Base-by-base conservation (phyloP, 75 land plant species). In the Picea sitchensis region DNA sequence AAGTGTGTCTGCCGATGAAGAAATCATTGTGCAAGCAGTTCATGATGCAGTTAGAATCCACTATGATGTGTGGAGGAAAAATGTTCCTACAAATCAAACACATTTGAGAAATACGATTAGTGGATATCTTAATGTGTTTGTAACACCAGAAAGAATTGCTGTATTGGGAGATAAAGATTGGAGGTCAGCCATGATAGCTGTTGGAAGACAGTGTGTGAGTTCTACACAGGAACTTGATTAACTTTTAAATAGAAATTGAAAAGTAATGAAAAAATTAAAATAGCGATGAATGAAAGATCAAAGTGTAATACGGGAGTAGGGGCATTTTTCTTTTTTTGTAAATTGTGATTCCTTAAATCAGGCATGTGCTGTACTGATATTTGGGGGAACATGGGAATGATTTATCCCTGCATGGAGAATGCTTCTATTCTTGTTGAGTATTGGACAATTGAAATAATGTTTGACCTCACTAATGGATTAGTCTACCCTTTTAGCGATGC, bases 101-200 rank as follows among this genome's bases (percentile, higher is more conserved):
- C 7, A 59, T 26, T 76, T 61, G 65, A 76, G 60, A 30, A 21
- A 31, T 26, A 26, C 0, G 3, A 8, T 18, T 41, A 56, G 77
- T 57, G 60, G 20, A 76, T 23, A 54, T 57, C 80, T 89, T 64
- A 26, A 78, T 13, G 75, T 87, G 67, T 77, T 63, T 11, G 71
- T 86, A 78, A 81, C 82, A 59, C 98, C 98, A 58, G 98, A 94
- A 84, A 87, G 98, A 82, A 88, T 91, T 84, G 93, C 92, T 47
- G 57, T 88, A 58, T 88, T 95, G 76, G 98, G 99, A 51, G 90
- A 92, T 76, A 77, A 76, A 76, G 79, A 79, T 34, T 91, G 93
- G 92, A 90, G 98, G 77, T 58, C 61, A 59, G 73, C 77, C 20
- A 81, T 94, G 80, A 60, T 79, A 23, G 62, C 78, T 30, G 91